Base-by-base conservation (phyloP, 192 early-diverging fungal species). In the Entomortierella lignicola region DNA sequence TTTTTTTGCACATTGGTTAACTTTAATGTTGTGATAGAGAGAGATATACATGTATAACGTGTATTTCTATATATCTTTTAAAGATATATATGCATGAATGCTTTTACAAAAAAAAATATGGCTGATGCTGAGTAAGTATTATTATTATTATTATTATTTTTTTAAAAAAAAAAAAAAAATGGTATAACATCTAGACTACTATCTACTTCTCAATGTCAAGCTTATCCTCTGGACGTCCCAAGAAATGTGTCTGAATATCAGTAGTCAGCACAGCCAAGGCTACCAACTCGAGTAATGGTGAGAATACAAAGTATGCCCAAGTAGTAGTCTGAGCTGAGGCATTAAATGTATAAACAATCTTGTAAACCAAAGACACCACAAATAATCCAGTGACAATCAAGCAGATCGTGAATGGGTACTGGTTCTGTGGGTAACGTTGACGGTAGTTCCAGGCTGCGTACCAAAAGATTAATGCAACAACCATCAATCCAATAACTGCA, bases 341-440 rank as follows among this genome's bases (percentile, higher is more conserved):
- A 12, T 47, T 20, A 39, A 77, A 77, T 1, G 65, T 62, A 11
- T 23, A 43, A 17, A 68, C 47, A 26, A 77, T 50, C 54, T 77
- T 77, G 34, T 77, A 77, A 8, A 67, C 31, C 60, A 77, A 31
- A 15, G 72, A 68, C 4, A 63, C 41, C 3, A 57, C 51, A n/a
- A 77, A 68, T 18, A 77, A 20, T 0, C 18, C 32, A 2, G 54
- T 62, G 18, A 63, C 52, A 1, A 31, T 21, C 20, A 68, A 43
- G 18, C 32, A 37, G 34, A 68, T 31, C 8, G 7, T 23, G 54
- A 68, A 68, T 0, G 64, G 10, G 3, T 53, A 55, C 23, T 48
- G 10, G 52, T 60, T 34, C 6, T 60, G 42, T 0, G 58, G 51
- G 54, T 63, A 77, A 7, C 66, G 59, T 8, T 23, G 34, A 17